phyloP scores from a whole-genome alignment of 2,329 filamentous ascomycete species.

The Alternaria arbusti region DNA sequence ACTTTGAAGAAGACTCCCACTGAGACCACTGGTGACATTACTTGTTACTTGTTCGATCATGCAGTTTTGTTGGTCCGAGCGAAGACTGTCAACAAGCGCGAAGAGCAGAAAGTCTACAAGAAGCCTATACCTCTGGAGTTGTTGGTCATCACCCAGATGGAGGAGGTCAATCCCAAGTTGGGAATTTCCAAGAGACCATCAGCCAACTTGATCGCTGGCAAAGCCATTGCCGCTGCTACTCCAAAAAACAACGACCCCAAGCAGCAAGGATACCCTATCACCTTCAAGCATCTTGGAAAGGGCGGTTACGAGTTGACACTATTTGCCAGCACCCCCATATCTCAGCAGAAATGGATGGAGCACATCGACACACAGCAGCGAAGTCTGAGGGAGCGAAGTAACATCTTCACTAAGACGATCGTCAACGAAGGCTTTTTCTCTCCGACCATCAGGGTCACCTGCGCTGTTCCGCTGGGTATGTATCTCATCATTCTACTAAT shows the following conservation, averaged over 20 bases:
- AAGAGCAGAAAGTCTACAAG: conserved; percentile 94
- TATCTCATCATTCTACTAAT: conserved; percentile 12
- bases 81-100: conserved; percentile 89
- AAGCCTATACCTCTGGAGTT: conserved; percentile 95
- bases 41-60: conserved; percentile 95
- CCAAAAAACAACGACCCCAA: conserved; percentile 47
- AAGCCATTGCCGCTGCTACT: conserved; percentile 58
- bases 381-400: conserved; percentile 77
- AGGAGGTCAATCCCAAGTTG: conserved; percentile 83
- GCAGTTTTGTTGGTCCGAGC: conserved; percentile 89
- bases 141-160: conserved; percentile 94
- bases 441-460: conserved; percentile 87
- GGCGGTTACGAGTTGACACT: conserved; percentile 92
- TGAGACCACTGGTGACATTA: conserved; percentile 82
- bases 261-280: conserved; percentile 89
- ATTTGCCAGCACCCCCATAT: conserved; percentile 83
- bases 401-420: conserved; percentile 71
- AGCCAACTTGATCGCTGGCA: conserved; percentile 69
- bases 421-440: conserved; percentile 90
- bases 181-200: conserved; percentile 86
- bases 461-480: conserved; percentile 88
- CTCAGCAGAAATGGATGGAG: conserved; percentile 96
- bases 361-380: conserved; percentile 91
- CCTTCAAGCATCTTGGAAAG: conserved; percentile 94
- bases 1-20: conserved; percentile 90